phyloP scores from a whole-genome alignment of 768 basidiomycete species.

The Cyclocybe aegerita region DNA sequence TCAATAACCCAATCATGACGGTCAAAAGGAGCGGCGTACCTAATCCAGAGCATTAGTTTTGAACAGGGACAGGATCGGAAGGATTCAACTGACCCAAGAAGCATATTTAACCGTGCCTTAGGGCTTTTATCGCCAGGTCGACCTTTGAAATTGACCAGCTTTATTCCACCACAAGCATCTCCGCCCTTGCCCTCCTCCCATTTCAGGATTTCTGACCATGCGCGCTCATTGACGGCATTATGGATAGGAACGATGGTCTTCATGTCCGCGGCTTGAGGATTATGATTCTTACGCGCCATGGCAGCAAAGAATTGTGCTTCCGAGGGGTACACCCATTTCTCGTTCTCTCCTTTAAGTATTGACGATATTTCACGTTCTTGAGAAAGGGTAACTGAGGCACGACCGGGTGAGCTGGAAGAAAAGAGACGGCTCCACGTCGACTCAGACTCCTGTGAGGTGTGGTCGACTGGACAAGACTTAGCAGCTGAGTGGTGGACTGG shows the following conservation, averaged over 20 bases:
- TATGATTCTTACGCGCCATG: constrained; percentile 92
- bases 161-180: constrained; percentile 77
- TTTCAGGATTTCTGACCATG: constrained; percentile 78
- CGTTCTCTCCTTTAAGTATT: constrained; percentile 72
- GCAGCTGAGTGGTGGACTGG: constrained; percentile 60
- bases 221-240: constrained; percentile 96
- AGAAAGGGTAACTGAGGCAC: constrained; percentile 44
- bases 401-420: constrained; percentile 26
- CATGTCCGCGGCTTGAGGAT: constrained; percentile 89
- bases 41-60: constrained; percentile 29
- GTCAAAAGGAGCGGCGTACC: constrained; percentile 94
- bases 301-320: constrained; percentile 99
- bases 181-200: constrained; percentile 86
- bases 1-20: constrained; percentile 97
- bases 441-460: constrained; percentile 24
- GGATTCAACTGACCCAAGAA: constrained; percentile 71
- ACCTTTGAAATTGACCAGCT: constrained; percentile 89
- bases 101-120: constrained; percentile 76
- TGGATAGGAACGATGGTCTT: constrained; percentile 95
- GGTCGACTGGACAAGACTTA: constrained; percentile 39
- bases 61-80: constrained; percentile 9
- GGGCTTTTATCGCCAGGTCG: constrained; percentile 77
- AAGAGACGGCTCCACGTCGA: constrained; percentile 45
- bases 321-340: constrained; percentile 97
- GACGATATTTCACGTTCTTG: constrained; percentile 80